Conservation (phyloP, 225 moss, liverwort and hornwort genomes). For the Physcomitrellopsis africana region DNA sequence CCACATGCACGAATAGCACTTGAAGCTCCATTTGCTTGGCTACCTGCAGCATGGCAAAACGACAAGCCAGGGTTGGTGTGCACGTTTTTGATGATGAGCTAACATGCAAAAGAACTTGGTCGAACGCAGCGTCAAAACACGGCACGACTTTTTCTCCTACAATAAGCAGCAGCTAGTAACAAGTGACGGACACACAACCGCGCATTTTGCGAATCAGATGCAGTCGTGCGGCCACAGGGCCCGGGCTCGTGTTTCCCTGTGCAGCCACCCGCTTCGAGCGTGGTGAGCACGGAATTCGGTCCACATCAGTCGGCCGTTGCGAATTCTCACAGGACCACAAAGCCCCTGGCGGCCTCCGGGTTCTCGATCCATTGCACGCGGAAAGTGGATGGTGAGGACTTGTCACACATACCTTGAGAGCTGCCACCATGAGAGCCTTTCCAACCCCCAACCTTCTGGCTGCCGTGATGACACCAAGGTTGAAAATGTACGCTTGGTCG, state of each 20-base stretch:
- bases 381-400: background rate
- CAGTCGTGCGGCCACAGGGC: too few species aligned
- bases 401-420: constrained; percentile 44
- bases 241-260: too few species aligned
- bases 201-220: too few species aligned
- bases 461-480: constrained; percentile 58
- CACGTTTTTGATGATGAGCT: background rate
- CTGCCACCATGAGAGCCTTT: constrained; percentile 71
- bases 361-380: background rate
- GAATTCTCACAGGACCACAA: background rate
- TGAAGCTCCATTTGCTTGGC: constrained; percentile 61
- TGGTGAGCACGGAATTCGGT: too few species aligned
- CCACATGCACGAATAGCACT: constrained; percentile 76
- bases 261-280: too few species aligned
- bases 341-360: too few species aligned
- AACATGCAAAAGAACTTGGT: background rate
- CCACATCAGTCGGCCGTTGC: too few species aligned
- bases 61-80: constrained; percentile 15
- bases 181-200: too few species aligned
- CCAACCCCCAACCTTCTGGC: constrained; percentile 65
- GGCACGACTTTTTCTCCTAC: too few species aligned
- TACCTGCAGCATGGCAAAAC: constrained; percentile 34
- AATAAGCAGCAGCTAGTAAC: too few species aligned
- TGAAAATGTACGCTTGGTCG: constrained; percentile 84
- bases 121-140: background rate